Evolutionary conservation across 805 yeast genomes (phyloP).

Genomic region (Blastobotrys robertii): DNA sequence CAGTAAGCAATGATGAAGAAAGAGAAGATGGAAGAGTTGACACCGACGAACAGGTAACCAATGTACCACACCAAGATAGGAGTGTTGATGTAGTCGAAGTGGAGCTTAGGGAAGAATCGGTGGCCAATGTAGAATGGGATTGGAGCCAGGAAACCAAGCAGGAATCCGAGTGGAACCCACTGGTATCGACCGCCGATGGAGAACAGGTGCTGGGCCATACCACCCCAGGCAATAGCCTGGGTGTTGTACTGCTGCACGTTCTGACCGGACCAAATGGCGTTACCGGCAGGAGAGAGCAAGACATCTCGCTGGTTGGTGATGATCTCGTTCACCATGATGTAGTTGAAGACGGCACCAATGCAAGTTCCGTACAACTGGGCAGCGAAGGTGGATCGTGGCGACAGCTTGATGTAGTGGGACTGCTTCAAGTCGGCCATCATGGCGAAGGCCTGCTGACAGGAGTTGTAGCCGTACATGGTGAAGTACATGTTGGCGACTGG

Average conservation of each 20-base stretch:
- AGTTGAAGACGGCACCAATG: slow-evolving; percentile 20
- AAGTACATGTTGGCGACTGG: slow-evolving; percentile 43
- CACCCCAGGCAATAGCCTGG: slow-evolving; percentile 31
- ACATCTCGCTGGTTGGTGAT: slow-evolving; percentile 25
- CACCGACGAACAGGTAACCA: slow-evolving; percentile 26
- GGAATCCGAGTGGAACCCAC: slow-evolving; percentile 25
- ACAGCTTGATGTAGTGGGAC: slow-evolving; percentile 49
- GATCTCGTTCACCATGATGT: slow-evolving; percentile 25
- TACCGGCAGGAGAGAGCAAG: slow-evolving; percentile 23
- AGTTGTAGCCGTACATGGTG: slow-evolving; percentile 47
- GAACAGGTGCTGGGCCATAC: slow-evolving; percentile 27
- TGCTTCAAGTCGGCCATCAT: slow-evolving; percentile 44
- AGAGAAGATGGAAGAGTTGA: slow-evolving; percentile 27
- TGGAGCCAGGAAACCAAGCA: slow-evolving; percentile 24
- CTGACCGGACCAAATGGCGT: slow-evolving; percentile 30
- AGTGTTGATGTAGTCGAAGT: slow-evolving; percentile 17
- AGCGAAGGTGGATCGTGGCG: slow-evolving; percentile 50
- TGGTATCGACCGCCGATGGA: slow-evolving; percentile 24
- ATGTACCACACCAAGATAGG: slow-evolving; percentile 27
- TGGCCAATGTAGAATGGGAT: slow-evolving; percentile 25
- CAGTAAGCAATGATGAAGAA: slow-evolving; percentile 30
- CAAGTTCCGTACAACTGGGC: slow-evolving; percentile 30
- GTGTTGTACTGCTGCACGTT: slow-evolving; percentile 30
- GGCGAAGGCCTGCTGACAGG: slow-evolving; percentile 53
- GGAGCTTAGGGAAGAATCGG: slow-evolving; percentile 24